These are phyloP conservation scores for Penicillium diatomitis DNA, from an alignment of 495 filamentous ascomycete species.

Conservation along the genomic window DNA sequence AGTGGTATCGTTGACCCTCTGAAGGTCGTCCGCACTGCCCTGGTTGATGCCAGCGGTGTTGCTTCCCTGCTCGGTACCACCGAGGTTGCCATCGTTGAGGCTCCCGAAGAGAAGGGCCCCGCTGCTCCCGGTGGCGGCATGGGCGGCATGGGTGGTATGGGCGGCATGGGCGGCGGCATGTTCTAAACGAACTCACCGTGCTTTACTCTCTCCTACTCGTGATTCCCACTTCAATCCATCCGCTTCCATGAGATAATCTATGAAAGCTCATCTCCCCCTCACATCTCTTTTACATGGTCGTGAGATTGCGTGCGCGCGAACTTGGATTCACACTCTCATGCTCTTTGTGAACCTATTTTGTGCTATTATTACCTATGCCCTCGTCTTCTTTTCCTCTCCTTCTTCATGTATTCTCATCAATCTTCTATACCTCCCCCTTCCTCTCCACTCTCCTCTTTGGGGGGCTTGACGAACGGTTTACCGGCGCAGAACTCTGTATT, in stretches of 20 bases:
- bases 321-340: constrained; percentile 18
- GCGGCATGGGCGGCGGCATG: constrained; percentile 48
- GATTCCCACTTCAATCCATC: background rate
- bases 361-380: constrained; percentile 20
- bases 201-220: constrained; percentile 1
- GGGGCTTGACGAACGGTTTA: constrained; percentile 15
- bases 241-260: background rate
- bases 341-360: constrained; percentile 13
- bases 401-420: constrained; percentile 25
- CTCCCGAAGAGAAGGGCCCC: constrained; percentile 80
- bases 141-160: constrained; percentile 65
- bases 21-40: constrained; percentile 95
- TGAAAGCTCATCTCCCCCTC: constrained; percentile 21
- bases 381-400: constrained; percentile 1
- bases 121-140: constrained; percentile 52
- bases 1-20: constrained; percentile 96
- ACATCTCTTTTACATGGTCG: constrained; percentile 38
- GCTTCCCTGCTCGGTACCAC: constrained; percentile 96
- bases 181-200: constrained; percentile 27
- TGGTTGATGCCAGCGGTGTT: constrained; percentile 92
- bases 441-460: constrained; percentile 16
- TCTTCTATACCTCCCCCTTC: constrained; percentile 5
- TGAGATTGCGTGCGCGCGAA: constrained; percentile 19
- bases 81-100: constrained; percentile 94
- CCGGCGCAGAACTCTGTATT: constrained; percentile 21